A percentile compares a stretch with the other conserved stretches of the same genome.
phyloP scores from a whole-genome alignment of 2,329 filamentous ascomycete genomes.

The Cordyceps farinosa region DNA sequence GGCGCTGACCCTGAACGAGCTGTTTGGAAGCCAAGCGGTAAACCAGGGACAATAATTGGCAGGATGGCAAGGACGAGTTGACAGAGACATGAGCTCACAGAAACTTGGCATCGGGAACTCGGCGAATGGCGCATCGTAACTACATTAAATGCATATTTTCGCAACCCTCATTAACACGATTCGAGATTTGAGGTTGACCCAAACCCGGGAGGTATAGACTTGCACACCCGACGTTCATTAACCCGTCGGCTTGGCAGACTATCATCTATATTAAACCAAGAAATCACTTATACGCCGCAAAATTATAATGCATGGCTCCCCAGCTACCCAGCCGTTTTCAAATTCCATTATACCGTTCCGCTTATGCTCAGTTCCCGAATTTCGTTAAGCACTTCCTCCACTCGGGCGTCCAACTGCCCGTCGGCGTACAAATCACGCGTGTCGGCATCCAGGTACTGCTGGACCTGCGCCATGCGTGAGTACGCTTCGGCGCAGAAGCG shows the following conservation, averaged over 20 bases:
- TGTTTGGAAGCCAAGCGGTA: constrained; percentile 37
- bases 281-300: constrained; percentile 12
- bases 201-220: no score
- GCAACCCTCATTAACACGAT: no score
- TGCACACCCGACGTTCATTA: background rate
- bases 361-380: constrained; percentile 95
- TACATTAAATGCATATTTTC: background rate
- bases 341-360: constrained; percentile 53
- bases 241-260: background rate
- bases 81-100: background rate
- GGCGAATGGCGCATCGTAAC: constrained; percentile 1
- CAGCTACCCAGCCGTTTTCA: background rate
- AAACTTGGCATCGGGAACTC: background rate
- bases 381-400: constrained; percentile 95
- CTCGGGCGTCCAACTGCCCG: constrained; percentile 83
- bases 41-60: constrained; percentile 15
- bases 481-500: constrained; percentile 98
- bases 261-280: constrained; percentile 10
- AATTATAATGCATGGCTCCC: constrained; percentile 8
- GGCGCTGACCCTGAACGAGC: constrained; percentile 42
- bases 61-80: background rate
- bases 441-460: constrained; percentile 94
- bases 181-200: no score
- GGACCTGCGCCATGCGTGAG: constrained; percentile 96
- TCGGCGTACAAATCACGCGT: constrained; percentile 95